Base-by-base conservation (phyloP, 176 grass and related monocot species). In the Avena insularis region DNA sequence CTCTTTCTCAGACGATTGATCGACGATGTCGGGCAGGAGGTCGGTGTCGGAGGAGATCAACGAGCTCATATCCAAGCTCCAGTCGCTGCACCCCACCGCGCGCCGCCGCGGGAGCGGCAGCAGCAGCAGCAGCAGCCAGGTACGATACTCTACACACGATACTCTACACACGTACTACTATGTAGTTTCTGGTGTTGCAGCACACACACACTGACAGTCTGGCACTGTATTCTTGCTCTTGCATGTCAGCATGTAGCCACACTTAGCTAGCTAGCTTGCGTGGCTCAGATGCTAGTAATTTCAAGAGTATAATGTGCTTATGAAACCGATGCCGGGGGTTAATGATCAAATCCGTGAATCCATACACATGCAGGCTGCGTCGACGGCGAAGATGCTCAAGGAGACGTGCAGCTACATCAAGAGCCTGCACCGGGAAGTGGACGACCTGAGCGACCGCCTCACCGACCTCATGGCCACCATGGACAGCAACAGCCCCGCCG, bases 341-440 rank as follows among this genome's bases (percentile, higher is more conserved):
- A 12, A 36, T 3, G 71, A 25, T 43, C 5, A 4, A 6, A 74
- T 25, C 20, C 2, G 3, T 12, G 6, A 23, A 49, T 74, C 12
- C 13, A 1, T 31, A 0, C 0, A 9, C 2, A 20, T 67, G 85
- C 88, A 92, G 90, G 86, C 71, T 45, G 84, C 75, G 50, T 95
- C 93, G 61, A 85, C 90, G 82, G 72, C 90, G 69, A 95, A 92
- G 80, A 71, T 95, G 64, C 90, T 95, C 61, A 92, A 92, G 90
- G 90, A 95, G 86, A 95, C 93, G 11, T 92, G 93, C 90, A 92
- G 72, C 86, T 92, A 92, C 88, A 95, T 95, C 90, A 95, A 90
- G 88, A 95, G 85, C 83, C 90, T 95, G 13, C 86, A 92, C 86
- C 83, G 90, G 73, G 93, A 95, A 23, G 93, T 95, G 7, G 90